Evolutionary conservation across 768 basidiomycete species (phyloP).

Genomic region (Amanita jacksonii): DNA sequence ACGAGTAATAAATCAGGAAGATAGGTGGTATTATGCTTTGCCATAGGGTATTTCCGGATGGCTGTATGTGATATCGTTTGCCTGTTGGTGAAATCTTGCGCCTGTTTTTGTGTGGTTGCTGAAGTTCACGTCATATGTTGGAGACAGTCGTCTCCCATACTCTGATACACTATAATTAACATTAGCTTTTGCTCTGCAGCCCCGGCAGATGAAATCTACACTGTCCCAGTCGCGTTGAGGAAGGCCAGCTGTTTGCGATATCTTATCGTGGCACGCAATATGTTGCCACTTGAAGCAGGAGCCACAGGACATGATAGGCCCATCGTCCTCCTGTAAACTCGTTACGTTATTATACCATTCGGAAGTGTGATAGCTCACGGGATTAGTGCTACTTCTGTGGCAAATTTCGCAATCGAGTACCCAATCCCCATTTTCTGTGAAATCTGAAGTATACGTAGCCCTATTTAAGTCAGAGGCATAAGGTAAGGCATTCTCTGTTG

Average conservation of each 20-base stretch:
- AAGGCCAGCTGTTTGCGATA: slow-evolving; percentile 45
- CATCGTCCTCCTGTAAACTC: slow-evolving; percentile 60
- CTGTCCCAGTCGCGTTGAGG: slow-evolving; percentile 73
- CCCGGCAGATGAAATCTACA: slow-evolving; percentile 73
- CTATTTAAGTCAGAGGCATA: no score
- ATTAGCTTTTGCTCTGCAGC: slow-evolving; percentile 30
- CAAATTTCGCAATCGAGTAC: slow-evolving; percentile 87
- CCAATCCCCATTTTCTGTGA: slow-evolving; percentile 62
- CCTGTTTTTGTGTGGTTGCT: no score
- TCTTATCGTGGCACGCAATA: slow-evolving; percentile 74
- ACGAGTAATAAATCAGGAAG: no score
- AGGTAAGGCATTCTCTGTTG: no score
- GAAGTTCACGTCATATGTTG: no score
- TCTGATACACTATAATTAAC: slow-evolving; percentile 2
- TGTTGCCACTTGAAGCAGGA: slow-evolving; percentile 86
- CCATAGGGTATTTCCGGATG: no score
- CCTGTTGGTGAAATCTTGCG: no score
- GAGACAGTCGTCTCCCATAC: no score
- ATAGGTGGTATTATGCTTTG: no score
- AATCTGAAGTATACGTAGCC: slow-evolving; percentile 10
- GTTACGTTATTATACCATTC: slow-evolving; percentile 1
- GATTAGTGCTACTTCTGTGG: slow-evolving; percentile 56
- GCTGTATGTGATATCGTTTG: no score
- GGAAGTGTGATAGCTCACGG: slow-evolving; percentile 35
- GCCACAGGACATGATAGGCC: slow-evolving; percentile 75